These are phyloP conservation scores for Aspergillus terreus DNA, from an alignment of 2,329 filamentous ascomycete species.

Conservation along the genomic window DNA sequence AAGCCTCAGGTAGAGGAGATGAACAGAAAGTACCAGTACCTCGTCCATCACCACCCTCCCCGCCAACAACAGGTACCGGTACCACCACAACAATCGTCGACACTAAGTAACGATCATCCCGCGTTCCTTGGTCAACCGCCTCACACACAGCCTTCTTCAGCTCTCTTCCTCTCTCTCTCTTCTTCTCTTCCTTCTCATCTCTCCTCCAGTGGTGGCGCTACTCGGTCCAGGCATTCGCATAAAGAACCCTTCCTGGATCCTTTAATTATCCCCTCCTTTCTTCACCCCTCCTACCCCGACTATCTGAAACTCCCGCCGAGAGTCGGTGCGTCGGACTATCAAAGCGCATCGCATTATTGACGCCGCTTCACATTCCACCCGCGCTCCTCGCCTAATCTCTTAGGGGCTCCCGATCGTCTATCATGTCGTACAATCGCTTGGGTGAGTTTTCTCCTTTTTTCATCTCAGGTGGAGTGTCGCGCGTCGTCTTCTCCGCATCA, in stretches of 20 bases:
- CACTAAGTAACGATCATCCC: constrained; percentile 7
- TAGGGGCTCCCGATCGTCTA: constrained; percentile 19
- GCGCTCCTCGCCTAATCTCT: constrained; percentile 29
- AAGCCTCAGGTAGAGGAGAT: too few species aligned
- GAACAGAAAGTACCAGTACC: neutral
- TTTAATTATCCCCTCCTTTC: neutral
- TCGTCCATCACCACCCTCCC: neutral
- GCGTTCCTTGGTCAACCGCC: constrained; percentile 12
- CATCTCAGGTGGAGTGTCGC: constrained; percentile 5
- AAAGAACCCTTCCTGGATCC: too few species aligned
- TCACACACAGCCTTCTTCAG: neutral
- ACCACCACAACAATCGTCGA: neutral
- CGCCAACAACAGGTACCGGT: neutral
- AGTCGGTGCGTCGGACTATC: constrained; percentile 8
- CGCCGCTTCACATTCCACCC: constrained; percentile 18
- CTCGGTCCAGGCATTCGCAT: neutral
- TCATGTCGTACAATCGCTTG: constrained; percentile 67
- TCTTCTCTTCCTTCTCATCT: neutral
- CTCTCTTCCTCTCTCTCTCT: neutral
- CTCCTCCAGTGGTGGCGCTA: neutral
- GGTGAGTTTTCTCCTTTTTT: constrained; percentile 50
- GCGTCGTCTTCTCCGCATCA: constrained; percentile 16
- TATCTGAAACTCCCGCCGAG: constrained; percentile 13
- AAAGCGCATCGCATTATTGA: neutral
- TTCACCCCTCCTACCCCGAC: neutral